These are phyloP conservation scores for Auriscalpium orientale DNA, from an alignment of 768 basidiomycete genomes.

Conservation along the genomic window DNA sequence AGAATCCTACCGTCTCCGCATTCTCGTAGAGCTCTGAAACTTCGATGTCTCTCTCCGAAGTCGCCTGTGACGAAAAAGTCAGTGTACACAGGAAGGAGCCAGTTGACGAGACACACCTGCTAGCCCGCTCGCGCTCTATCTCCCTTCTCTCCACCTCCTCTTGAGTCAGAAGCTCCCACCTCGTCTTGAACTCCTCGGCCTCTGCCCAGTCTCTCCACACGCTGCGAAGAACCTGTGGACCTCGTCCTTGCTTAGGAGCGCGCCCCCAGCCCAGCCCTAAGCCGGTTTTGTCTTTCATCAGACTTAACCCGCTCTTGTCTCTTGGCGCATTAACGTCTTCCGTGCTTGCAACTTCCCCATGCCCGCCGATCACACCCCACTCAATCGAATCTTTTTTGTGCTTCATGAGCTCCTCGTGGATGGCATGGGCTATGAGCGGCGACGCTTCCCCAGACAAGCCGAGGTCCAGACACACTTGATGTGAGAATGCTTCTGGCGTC, in stretches of 20 bases:
- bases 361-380: slow-evolving; percentile 77
- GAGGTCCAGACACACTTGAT: slow-evolving; percentile 74
- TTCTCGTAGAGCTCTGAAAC: slow-evolving; percentile 38
- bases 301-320: slow-evolving; percentile 43
- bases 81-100: neutral
- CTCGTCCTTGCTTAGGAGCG: slow-evolving; percentile 71
- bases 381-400: slow-evolving; percentile 95
- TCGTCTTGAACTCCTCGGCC: slow-evolving; percentile 82
- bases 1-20: slow-evolving; percentile 17
- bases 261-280: slow-evolving; percentile 69
- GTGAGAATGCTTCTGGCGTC: slow-evolving; percentile 81
- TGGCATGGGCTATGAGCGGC: slow-evolving; percentile 85
- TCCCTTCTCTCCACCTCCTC: slow-evolving; percentile 93
- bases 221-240: slow-evolving; percentile 74
- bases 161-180: slow-evolving; percentile 75
- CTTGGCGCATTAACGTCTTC: slow-evolving; percentile 25
- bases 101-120: slow-evolving; percentile 39
- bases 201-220: slow-evolving; percentile 97
- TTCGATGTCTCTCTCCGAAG: slow-evolving; percentile 60
- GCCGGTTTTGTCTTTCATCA: slow-evolving; percentile 78
- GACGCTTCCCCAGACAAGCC: slow-evolving; percentile 83
- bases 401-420: slow-evolving; percentile 92
- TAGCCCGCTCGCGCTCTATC: slow-evolving; percentile 79
- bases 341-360: slow-evolving; percentile 29
- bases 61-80: slow-evolving; percentile 31